These are phyloP conservation scores for Peziza echinospora DNA, from an alignment of 495 filamentous ascomycete species.

Conservation along the genomic window DNA sequence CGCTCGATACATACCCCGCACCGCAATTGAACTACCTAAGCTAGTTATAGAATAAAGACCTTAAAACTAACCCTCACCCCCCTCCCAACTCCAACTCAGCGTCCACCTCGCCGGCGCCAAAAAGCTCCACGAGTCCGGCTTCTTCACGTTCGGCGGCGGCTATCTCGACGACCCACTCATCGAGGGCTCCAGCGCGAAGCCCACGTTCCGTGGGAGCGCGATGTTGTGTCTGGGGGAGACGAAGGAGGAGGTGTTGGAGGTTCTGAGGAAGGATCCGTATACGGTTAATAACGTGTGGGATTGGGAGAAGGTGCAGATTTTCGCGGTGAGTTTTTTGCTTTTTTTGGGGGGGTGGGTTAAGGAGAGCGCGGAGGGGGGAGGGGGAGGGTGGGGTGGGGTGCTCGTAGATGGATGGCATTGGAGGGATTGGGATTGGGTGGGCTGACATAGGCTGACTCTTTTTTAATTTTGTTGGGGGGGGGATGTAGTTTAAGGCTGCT, in stretches of 20 bases:
- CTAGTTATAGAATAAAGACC: background rate
- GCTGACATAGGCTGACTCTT: no score
- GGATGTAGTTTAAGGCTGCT: no score
- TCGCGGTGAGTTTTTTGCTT: constrained; percentile 11
- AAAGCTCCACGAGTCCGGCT: background rate
- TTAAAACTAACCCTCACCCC: background rate
- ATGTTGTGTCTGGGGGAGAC: constrained; percentile 39
- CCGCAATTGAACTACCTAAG: background rate
- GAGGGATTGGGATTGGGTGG: background rate
- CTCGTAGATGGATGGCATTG: background rate
- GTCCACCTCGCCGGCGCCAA: background rate
- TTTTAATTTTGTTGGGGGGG: no score
- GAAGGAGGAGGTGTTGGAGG: constrained; percentile 44
- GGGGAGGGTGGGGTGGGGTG: background rate
- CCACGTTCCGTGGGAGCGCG: constrained; percentile 41
- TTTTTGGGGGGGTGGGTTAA: background rate
- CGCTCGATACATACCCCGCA: background rate
- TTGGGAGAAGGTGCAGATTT: constrained; percentile 40
- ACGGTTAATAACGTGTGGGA: constrained; percentile 57
- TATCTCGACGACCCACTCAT: constrained; percentile 44
- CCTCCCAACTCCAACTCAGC: background rate
- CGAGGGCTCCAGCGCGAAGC: constrained; percentile 23
- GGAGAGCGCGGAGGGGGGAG: background rate
- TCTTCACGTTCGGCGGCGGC: constrained; percentile 30
- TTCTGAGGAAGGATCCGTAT: constrained; percentile 55